Evolutionary conservation across 768 basidiomycete species (phyloP), one percentile per base, ranked within the genome.

Genomic region (Calocybe indica): DNA sequence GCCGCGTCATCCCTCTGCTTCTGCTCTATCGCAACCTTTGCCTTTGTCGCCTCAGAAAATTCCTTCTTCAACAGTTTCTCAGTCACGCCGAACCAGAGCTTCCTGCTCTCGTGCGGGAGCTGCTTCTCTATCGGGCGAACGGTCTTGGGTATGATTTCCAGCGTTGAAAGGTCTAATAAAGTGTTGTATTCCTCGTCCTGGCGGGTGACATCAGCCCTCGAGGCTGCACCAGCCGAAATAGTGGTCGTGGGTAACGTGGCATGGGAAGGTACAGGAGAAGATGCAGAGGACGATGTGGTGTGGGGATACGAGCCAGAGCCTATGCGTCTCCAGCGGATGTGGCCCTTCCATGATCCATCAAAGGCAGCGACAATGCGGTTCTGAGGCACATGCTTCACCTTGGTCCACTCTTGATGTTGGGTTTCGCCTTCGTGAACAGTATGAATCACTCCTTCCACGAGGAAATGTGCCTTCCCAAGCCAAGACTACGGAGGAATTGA

Each of bases 21-120:
- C 76, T 98, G 95, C 69, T 99, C 96, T 47, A 99, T 95, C 5
- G 66, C 65, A 45, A 92, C 79, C 74, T 99, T 99, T 70, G 87
- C 80, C 72, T 76, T 88, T 48, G 92, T 97, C 45, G 96, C 96
- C 37, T 94, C 91, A 15, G 79, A 75, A 66, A 79, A 99, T 60
- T 94, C 88, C 76, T 96, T 98, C 60, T 69, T 76, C 38, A 88
- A 42, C 48, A 98, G 66, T 49, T 77, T 71, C 39, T 68, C 73
- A 43, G 94, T 95, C 14, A 97, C 89, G 45, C 62, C 76, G 48
- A 86, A 82, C 96, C 96, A 98, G 46, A 98, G 63, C 69, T 79
- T 81, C 49, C 92, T 72, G 52, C 92, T 94, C 71, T 98, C 96
- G 47, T 75, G 68, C 6, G 80, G 75, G 11, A 82, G 73, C 62